Percentiles rank a stretch among this genome's conserved stretches.
These are phyloP conservation scores for Inga laurina DNA, from an alignment of 306 rosid species.

Conservation along the genomic window DNA sequence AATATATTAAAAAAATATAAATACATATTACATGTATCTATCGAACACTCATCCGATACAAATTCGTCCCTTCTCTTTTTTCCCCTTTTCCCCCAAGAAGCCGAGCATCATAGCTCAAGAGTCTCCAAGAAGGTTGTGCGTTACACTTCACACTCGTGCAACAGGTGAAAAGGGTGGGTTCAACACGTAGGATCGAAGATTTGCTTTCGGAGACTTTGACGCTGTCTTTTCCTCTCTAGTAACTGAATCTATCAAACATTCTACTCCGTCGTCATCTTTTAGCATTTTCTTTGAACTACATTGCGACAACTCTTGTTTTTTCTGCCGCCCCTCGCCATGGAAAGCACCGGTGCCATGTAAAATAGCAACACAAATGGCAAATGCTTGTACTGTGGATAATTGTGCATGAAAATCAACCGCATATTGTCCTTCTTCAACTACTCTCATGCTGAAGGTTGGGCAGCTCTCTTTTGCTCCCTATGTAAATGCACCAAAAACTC, in stretches of 20 bases:
- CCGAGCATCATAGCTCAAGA: not conserved
- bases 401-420: slow-evolving; percentile 88
- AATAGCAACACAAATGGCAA: slow-evolving; percentile 83
- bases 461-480: slow-evolving; percentile 77
- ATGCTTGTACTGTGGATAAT: slow-evolving; percentile 84
- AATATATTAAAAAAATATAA: not conserved
- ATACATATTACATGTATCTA: not conserved
- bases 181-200: slow-evolving; percentile 56
- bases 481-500: slow-evolving; percentile 17
- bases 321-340: slow-evolving; percentile 34
- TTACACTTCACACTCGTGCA: slow-evolving; percentile 54
- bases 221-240: slow-evolving; percentile 49
- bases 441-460: slow-evolving; percentile 72
- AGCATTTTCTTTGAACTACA: slow-evolving; percentile 71
- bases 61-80: not conserved
- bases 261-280: slow-evolving; percentile 61
- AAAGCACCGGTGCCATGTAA: slow-evolving; percentile 51
- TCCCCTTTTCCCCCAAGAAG: not conserved
- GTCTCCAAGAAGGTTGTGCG: slow-evolving; percentile 3
- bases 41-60: not conserved
- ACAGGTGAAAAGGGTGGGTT: slow-evolving; percentile 92
- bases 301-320: slow-evolving; percentile 49
- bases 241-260: slow-evolving; percentile 59
- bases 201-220: slow-evolving; percentile 55
- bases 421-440: slow-evolving; percentile 75